These are phyloP conservation scores for Boletus coccyginus DNA, from an alignment of 768 basidiomycete genomes.

Conservation along the genomic window DNA sequence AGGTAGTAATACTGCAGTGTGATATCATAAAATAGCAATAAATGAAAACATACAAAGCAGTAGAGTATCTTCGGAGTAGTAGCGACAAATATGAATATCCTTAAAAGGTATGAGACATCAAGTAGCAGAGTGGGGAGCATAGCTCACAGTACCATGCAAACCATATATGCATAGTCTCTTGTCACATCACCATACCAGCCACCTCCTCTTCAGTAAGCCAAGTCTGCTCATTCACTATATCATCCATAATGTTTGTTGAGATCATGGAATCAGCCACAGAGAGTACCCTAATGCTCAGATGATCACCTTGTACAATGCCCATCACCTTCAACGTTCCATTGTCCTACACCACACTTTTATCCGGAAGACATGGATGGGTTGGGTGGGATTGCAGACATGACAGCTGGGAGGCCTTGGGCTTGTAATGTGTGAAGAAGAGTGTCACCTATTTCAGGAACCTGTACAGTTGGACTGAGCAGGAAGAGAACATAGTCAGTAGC, in stretches of 20 bases:
- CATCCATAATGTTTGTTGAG: slow-evolving; percentile 85
- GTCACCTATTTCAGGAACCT: slow-evolving; percentile 86
- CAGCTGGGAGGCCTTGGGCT: slow-evolving; percentile 85
- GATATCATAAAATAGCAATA: no score
- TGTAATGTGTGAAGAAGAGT: slow-evolving; percentile 86
- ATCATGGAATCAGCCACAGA: slow-evolving; percentile 80
- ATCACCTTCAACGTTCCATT: slow-evolving; percentile 71
- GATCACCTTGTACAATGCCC: slow-evolving; percentile 78
- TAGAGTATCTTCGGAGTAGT: no score
- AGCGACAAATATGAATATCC: no score
- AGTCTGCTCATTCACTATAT: slow-evolving; percentile 92
- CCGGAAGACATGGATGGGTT: slow-evolving; percentile 47
- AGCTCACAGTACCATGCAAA: no score
- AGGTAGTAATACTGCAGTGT: no score
- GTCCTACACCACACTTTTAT: slow-evolving; percentile 61
- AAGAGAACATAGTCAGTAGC: slow-evolving; percentile 90
- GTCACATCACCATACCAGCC: slow-evolving; percentile 36
- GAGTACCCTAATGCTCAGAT: slow-evolving; percentile 63
- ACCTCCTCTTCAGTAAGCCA: slow-evolving; percentile 99
- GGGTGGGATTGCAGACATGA: slow-evolving; percentile 70
- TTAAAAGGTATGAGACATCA: no score
- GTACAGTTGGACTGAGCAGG: slow-evolving; percentile 72
- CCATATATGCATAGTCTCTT: slow-evolving; percentile 1
- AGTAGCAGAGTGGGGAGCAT: no score
- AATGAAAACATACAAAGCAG: no score